Conservation (phyloP, 495 filamentous ascomycete species). For the Penicillium herquei region DNA sequence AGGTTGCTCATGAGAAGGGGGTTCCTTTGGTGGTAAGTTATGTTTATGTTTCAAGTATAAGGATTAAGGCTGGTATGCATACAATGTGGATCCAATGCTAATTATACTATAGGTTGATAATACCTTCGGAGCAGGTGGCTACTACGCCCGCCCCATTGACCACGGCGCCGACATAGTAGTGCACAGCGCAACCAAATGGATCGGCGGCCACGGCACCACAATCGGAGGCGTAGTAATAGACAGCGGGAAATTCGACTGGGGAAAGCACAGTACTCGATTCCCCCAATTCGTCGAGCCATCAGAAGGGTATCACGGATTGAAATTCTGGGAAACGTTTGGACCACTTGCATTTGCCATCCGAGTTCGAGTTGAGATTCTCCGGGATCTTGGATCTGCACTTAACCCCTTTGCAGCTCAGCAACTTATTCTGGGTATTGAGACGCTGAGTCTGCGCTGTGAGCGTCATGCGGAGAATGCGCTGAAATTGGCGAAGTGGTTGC, state of each 20-base stretch:
- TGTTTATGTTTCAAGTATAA: too few relatives aligned
- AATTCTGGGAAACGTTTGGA: constrained; percentile 97
- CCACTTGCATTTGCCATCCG: constrained; percentile 79
- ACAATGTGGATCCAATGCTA: neutral
- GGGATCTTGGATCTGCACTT: constrained; percentile 79
- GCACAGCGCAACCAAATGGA: constrained; percentile 98
- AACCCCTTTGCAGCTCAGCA: constrained; percentile 98
- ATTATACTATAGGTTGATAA: constrained; percentile 73
- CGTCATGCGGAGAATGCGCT: constrained; percentile 85
- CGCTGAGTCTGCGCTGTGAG: constrained; percentile 80
- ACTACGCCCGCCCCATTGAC: constrained; percentile 84
- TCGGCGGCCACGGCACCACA: constrained; percentile 95
- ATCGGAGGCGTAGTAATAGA: constrained; percentile 90
- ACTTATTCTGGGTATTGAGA: constrained; percentile 87
- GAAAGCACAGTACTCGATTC: constrained; percentile 81
- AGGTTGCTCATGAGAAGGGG: constrained; percentile 75
- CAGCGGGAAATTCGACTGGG: constrained; percentile 96
- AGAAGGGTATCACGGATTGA: constrained; percentile 92
- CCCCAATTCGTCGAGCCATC: constrained; percentile 91
- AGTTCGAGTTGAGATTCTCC: constrained; percentile 80
- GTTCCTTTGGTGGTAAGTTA: constrained; percentile 76
- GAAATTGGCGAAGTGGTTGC: constrained; percentile 78
- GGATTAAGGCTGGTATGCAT: too few relatives aligned
- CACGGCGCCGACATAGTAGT: constrained; percentile 95
- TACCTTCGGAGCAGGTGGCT: constrained; percentile 96